Evolutionary conservation across 345 rosid genomes (phyloP), one percentile per base, ranked within the genome.

Genomic region (Mallotus nudiflorus): DNA sequence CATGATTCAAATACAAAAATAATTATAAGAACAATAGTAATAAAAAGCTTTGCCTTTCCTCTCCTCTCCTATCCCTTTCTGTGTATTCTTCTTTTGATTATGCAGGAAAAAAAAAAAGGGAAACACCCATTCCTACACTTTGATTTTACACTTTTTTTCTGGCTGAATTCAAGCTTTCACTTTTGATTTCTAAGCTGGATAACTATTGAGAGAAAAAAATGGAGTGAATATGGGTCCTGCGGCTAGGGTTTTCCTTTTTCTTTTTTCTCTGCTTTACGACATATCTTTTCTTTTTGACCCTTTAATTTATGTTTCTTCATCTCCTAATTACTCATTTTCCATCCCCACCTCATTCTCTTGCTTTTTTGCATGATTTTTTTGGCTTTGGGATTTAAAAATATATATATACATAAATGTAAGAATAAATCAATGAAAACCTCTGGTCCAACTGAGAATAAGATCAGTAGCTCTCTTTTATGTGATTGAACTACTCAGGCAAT

Each of bases 401-500:
- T n/a, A n/a, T n/a, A n/a, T n/a, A n/a, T n/a, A n/a, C n/a, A n/a
- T n/a, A n/a, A n/a, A n/a, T n/a, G 56, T 22, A 73, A 73, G 73
- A 73, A 72, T 61, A 75, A 25, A 73, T 65, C 70, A 48, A n/a
- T n/a, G n/a, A n/a, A 48, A 46, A 55, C 69, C 66, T 76, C 66
- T 76, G 86, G 81, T 77, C 89, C 87, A 77, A 31, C 70, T 78
- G 62, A 72, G 78, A 72, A 73, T 72, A 80, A 77, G 81, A 82
- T 78, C 81, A 78, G 77, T 64, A 42, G 69, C 73, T 71, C 72
- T 75, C 80, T 85, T 39, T 84, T 76, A 73, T 75, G 76, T 82
- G 93, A 89, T 86, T 86, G 89, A 89, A 83, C 85, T 39, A 81
- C 75, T 68, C 85, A 78, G 71, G 29, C 75, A 80, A 77, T 57